Conservation (phyloP, 495 filamentous ascomycete genomes). For the Symbiotaphrina buchneri region DNA sequence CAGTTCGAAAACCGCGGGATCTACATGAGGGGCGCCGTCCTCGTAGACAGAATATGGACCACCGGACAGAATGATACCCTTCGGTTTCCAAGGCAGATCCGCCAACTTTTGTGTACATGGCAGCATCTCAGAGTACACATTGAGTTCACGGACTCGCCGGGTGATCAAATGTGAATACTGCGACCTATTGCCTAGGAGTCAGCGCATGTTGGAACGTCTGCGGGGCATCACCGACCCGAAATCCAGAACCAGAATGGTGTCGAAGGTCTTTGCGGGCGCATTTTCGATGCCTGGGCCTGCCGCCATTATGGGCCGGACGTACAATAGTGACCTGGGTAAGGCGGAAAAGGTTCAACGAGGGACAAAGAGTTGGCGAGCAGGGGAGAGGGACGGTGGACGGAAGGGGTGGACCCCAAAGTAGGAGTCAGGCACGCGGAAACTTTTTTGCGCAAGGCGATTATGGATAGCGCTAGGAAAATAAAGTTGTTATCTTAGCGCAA, state of each 20-base stretch:
- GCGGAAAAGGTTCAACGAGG: too few species aligned
- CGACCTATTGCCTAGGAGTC: slow-evolving; percentile 11
- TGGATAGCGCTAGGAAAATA: background rate
- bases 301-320: too few species aligned
- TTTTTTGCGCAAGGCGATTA: background rate
- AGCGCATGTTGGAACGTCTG: slow-evolving; percentile 1
- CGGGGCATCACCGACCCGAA: slow-evolving; percentile 29
- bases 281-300: too few species aligned
- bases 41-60: slow-evolving; percentile 62
- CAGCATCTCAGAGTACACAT: slow-evolving; percentile 80
- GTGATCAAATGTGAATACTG: slow-evolving; percentile 59
- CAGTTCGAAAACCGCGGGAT: slow-evolving; percentile 62
- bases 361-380: too few species aligned
- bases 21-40: slow-evolving; percentile 46
- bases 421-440: too few species aligned
- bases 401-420: too few species aligned
- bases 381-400: too few species aligned
- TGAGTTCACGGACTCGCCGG: slow-evolving; percentile 52
- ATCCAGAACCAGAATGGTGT: slow-evolving; percentile 44
- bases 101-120: slow-evolving; percentile 74
- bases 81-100: slow-evolving; percentile 60
- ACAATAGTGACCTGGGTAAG: too few species aligned
- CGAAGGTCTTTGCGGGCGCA: slow-evolving; percentile 30
- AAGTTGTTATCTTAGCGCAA: too few species aligned
- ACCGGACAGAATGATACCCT: slow-evolving; percentile 60